These are phyloP conservation scores for Volvox reticuliferus DNA, from an alignment of 139 green algal genomes.

Conservation along the genomic window DNA sequence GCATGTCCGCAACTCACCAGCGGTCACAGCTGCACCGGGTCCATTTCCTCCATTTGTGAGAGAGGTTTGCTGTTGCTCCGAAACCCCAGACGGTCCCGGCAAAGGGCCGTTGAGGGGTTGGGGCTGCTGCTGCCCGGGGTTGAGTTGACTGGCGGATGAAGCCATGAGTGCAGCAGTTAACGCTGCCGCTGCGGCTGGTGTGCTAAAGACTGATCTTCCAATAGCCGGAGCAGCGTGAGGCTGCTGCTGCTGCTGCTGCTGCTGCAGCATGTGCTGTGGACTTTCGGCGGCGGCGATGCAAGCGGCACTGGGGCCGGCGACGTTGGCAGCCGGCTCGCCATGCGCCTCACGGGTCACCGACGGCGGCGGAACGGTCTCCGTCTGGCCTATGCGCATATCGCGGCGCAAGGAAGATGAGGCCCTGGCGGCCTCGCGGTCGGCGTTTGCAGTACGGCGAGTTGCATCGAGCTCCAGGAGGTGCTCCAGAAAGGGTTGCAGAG, in stretches of 20 bases:
- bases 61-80: background rate
- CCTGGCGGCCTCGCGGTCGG: background rate
- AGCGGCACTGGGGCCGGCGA: background rate
- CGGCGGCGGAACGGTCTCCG: background rate
- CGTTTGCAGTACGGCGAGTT: background rate
- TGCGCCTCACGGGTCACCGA: background rate
- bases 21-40: background rate
- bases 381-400: background rate
- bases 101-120: background rate
- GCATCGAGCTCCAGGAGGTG: background rate
- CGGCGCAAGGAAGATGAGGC: background rate
- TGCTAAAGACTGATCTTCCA: background rate
- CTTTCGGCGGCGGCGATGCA: background rate
- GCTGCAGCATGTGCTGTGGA: background rate
- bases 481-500: conserved; percentile 9
- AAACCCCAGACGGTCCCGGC: background rate
- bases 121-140: background rate
- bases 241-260: background rate
- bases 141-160: background rate
- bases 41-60: background rate
- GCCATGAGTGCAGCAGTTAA: conserved; percentile 1
- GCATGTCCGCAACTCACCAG: no score
- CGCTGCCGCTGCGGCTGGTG: background rate
- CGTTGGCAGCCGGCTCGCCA: no score
- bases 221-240: background rate